Evolutionary conservation across 2,329 filamentous ascomycete genomes (phyloP).

Genomic region (Acephala macrosclerotiorum): DNA sequence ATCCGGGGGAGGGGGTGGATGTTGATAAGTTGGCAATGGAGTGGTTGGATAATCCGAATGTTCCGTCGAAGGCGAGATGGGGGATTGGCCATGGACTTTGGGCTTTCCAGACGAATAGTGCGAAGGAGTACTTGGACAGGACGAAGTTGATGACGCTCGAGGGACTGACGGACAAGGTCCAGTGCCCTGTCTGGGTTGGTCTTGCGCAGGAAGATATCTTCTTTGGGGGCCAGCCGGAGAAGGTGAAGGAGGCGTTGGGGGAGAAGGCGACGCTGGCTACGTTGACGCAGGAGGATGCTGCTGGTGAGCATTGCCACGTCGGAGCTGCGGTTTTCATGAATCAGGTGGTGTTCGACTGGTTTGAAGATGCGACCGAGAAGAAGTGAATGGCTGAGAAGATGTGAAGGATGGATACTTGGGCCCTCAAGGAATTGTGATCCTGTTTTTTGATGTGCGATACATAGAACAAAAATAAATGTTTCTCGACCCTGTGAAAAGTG

Average conservation of each 20-base stretch:
- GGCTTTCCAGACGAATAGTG: background rate
- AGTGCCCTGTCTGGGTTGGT: constrained; percentile 3
- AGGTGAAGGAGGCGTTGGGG: background rate
- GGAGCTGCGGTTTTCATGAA: background rate
- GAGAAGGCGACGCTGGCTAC: background rate
- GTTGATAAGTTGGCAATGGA: background rate
- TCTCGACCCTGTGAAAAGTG: no score
- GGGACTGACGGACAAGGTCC: background rate
- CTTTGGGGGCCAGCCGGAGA: background rate
- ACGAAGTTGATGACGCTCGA: background rate
- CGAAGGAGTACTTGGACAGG: background rate
- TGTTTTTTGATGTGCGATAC: no score
- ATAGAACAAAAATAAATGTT: no score
- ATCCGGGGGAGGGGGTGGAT: background rate
- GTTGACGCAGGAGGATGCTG: background rate
- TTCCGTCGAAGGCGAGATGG: background rate
- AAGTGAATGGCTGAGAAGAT: background rate
- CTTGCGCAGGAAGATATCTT: background rate
- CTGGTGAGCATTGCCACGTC: background rate
- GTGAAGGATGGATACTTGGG: no score
- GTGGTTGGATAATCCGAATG: background rate
- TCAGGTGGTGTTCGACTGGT: background rate
- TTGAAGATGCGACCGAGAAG: background rate
- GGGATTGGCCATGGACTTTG: constrained; percentile 2
- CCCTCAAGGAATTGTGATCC: no score